phyloP scores from a whole-genome alignment of 345 rosid species.

The Rhodomyrtus tomentosa region DNA sequence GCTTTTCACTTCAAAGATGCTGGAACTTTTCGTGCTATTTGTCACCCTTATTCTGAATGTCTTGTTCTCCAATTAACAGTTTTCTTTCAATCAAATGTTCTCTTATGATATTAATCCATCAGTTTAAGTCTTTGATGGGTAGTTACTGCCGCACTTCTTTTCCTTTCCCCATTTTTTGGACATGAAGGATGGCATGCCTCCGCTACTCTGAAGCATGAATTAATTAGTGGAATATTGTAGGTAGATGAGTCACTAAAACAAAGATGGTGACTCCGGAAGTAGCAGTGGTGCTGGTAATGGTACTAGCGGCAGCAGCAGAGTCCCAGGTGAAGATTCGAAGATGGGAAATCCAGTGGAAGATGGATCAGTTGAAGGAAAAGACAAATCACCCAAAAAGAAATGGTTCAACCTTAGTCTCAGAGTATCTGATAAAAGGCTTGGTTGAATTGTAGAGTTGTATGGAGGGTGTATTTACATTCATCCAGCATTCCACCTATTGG shows the following conservation, averaged over 20 bases:
- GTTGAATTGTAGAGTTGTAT: constrained; percentile 9
- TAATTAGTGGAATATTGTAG: constrained; percentile 15
- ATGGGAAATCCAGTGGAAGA: constrained; percentile 61
- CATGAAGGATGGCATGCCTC: background rate
- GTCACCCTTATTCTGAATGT: background rate
- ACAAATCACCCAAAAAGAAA: constrained; percentile 74
- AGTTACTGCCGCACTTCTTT: background rate
- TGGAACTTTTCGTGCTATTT: background rate
- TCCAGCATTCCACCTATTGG: background rate
- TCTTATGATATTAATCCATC: background rate
- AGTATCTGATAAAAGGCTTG: constrained; percentile 73
- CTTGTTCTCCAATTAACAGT: background rate
- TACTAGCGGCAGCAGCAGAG: constrained; percentile 59
- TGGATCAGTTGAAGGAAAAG: constrained; percentile 65
- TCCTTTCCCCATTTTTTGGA: background rate
- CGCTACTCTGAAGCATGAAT: background rate
- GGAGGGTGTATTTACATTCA: background rate
- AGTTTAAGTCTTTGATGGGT: background rate
- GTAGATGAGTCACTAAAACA: constrained; percentile 89
- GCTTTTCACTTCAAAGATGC: background rate
- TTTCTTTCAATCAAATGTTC: background rate
- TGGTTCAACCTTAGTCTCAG: constrained; percentile 90
- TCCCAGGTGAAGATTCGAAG: constrained; percentile 48
- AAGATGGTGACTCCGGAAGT: constrained; percentile 15
- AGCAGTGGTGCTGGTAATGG: constrained; percentile 14